Evolutionary conservation across 768 basidiomycete genomes (phyloP), one percentile per base, ranked within the genome.

Genomic region (Gloeophyllum trabeum): DNA sequence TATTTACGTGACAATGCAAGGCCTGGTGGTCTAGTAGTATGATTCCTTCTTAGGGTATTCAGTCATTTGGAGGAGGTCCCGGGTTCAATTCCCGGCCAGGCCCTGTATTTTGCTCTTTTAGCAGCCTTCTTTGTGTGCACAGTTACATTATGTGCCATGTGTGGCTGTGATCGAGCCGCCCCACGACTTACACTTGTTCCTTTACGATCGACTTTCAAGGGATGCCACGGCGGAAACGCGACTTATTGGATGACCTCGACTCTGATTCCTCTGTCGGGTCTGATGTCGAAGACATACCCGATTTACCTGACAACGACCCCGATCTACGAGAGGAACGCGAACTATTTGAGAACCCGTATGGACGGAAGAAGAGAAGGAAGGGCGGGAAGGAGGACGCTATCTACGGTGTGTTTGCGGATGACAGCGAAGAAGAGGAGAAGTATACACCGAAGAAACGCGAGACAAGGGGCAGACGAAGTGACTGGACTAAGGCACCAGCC

Each of bases 71-170:
- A 80, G 79, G 79, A 82, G 81, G 81, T 81, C 78, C 79, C 73
- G 79, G 79, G 81, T 82, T 84, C 80, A 81, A 82, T 81, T 81
- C 80, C 79, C 79, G 73, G 78, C 72, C 69, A 79, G 77, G 79
- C 76, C 78, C 71, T n/a, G n/a, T n/a, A n/a, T n/a, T n/a, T n/a
- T n/a, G n/a, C n/a, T n/a, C n/a, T n/a, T n/a, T n/a, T n/a, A n/a
- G n/a, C n/a, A n/a, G n/a, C n/a, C n/a, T n/a, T n/a, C n/a, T n/a
- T n/a, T n/a, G n/a, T n/a, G n/a, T n/a, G n/a, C n/a, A n/a, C n/a
- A n/a, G n/a, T n/a, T n/a, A n/a, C n/a, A n/a, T n/a, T n/a, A n/a
- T n/a, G n/a, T n/a, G n/a, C n/a, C n/a, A n/a, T n/a, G n/a, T n/a
- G n/a, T n/a, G n/a, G n/a, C n/a, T n/a, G n/a, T n/a, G n/a, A n/a